These are phyloP conservation scores for Pseudogymnoascus sp. DNA, from an alignment of 2,329 filamentous ascomycete genomes.

Conservation along the genomic window DNA sequence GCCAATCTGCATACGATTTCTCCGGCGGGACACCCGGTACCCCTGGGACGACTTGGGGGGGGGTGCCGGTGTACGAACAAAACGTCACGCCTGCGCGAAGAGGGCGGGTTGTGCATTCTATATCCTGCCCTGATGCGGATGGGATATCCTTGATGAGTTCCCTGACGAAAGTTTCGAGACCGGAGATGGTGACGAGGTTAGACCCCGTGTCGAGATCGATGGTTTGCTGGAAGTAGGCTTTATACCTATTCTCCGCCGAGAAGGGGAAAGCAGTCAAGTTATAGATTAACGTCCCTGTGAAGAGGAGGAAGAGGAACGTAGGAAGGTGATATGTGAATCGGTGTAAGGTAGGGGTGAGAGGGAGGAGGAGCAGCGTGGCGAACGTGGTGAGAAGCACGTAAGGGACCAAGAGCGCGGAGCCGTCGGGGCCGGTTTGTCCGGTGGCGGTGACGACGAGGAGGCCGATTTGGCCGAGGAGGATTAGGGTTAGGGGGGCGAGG, in stretches of 20 bases:
- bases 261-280: conserved; percentile 86
- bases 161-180: conserved; percentile 57
- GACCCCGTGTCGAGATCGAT: conserved; percentile 67
- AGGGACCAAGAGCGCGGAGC: conserved; percentile 60
- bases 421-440: conserved; percentile 77
- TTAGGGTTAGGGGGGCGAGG: conserved; percentile 66
- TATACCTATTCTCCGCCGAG: conserved; percentile 67
- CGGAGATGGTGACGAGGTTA: conserved; percentile 61
- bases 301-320: conserved; percentile 63
- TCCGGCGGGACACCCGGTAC: conserved; percentile 33
- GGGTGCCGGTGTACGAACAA: conserved; percentile 64
- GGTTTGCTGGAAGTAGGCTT: conserved; percentile 77
- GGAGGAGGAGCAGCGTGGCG: conserved; percentile 63
- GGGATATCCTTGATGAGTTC: conserved; percentile 62
- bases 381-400: conserved; percentile 63
- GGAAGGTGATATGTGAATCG: conserved; percentile 78
- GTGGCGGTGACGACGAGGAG: conserved; percentile 64
- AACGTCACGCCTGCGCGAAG: conserved; percentile 44
- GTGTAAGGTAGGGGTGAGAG: conserved; percentile 76
- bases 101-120: conserved; percentile 41
- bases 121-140: conserved; percentile 53
- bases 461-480: conserved; percentile 67
- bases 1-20: conserved; percentile 45
- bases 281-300: conserved; percentile 70
- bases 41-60: conserved; percentile 53